Evolutionary conservation across 1,139 yeast genomes (phyloP).

Genomic region (Pneumocystis sp.): DNA sequence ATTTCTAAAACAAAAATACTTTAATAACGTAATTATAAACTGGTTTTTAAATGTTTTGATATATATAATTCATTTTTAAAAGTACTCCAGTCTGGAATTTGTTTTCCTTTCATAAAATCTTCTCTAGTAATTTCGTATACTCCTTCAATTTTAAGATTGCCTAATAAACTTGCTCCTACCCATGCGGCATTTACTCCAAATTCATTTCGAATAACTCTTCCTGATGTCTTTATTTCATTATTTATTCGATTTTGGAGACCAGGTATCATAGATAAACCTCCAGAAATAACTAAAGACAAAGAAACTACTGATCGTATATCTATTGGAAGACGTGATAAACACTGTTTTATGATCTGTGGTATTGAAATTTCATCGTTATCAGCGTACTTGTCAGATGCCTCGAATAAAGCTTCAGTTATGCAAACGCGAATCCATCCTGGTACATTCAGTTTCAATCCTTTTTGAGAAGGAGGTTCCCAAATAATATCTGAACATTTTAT

Average conservation of each 20-base stretch:
- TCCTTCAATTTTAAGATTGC: background rate
- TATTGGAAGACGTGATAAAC: conserved; percentile 3
- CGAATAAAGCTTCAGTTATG: conserved; percentile 7
- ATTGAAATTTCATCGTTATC: conserved; percentile 7
- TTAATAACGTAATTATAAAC: background rate
- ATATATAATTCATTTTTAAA: background rate
- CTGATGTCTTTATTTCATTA: conserved; percentile 2
- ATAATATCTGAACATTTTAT: background rate
- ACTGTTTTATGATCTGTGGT: conserved; percentile 2
- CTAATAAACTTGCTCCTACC: conserved; percentile 3
- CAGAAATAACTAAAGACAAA: conserved; percentile 5
- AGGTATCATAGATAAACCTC: conserved; percentile 4
- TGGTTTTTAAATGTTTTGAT: background rate
- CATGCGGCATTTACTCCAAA: background rate
- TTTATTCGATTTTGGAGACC: conserved; percentile 7
- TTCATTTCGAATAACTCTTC: conserved; percentile 2
- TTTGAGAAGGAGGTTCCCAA: conserved; percentile 7
- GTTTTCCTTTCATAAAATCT: background rate
- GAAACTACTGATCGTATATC: conserved; percentile 5
- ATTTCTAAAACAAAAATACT: background rate
- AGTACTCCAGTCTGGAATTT: conserved; percentile 1
- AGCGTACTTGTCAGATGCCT: conserved; percentile 6
- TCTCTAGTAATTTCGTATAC: background rate
- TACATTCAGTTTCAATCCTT: background rate
- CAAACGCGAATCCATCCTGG: conserved; percentile 10